These are phyloP conservation scores for Clonostachys rhizophaga DNA, from an alignment of 2,329 filamentous ascomycete species.

Conservation along the genomic window DNA sequence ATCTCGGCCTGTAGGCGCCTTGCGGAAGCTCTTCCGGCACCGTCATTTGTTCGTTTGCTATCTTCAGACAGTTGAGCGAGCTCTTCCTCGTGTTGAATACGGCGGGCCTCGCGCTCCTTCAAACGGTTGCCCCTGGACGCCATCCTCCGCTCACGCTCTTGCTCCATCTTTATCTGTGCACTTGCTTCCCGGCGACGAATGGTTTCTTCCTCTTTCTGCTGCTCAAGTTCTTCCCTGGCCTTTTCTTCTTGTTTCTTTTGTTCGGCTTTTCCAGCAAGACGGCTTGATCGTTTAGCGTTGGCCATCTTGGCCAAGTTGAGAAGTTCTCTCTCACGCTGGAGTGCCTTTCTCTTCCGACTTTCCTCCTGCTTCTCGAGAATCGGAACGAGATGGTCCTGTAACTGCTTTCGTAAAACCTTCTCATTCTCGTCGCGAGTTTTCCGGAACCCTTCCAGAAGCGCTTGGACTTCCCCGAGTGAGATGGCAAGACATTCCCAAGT, in stretches of 20 bases:
- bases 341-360: slow-evolving; percentile 65
- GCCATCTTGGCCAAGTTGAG: slow-evolving; percentile 80
- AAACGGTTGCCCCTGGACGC: slow-evolving; percentile 82
- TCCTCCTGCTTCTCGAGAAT: slow-evolving; percentile 77
- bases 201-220: slow-evolving; percentile 51
- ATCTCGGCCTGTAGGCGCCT: slow-evolving; percentile 79
- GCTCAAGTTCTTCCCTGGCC: slow-evolving; percentile 55
- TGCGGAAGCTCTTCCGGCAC: slow-evolving; percentile 64
- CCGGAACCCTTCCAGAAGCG: slow-evolving; percentile 65
- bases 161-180: slow-evolving; percentile 52
- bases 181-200: slow-evolving; percentile 61
- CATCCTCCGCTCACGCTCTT: slow-evolving; percentile 74
- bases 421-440: slow-evolving; percentile 83
- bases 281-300: slow-evolving; percentile 89
- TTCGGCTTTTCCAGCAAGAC: slow-evolving; percentile 78
- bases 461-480: slow-evolving; percentile 70
- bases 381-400: slow-evolving; percentile 77
- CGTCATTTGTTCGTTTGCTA: slow-evolving; percentile 53
- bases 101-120: slow-evolving; percentile 79
- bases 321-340: slow-evolving; percentile 70
- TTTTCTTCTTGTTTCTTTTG: slow-evolving; percentile 71
- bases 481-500: slow-evolving; percentile 92
- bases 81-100: slow-evolving; percentile 80
- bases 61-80: slow-evolving; percentile 75
- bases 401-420: slow-evolving; percentile 65